Evolutionary conservation across 306 rosid genomes (phyloP), one percentile per base, ranked within the genome.

Genomic region (Vigna unguiculata): DNA sequence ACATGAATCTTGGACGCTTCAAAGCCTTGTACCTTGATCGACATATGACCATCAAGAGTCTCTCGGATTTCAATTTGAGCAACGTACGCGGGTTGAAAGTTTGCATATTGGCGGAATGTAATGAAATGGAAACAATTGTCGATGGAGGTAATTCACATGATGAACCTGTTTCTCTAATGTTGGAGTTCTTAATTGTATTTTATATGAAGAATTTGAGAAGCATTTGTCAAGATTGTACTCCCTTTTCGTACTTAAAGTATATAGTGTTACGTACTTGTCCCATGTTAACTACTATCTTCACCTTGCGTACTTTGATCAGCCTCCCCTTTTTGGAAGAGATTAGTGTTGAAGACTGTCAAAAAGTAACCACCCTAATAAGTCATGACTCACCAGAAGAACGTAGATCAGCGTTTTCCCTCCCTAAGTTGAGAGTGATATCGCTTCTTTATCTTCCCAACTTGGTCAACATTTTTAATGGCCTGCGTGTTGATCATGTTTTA

Each of bases 141-240:
- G 54, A 22, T 12, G 60, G 32, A 53, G 34, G 52, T 11, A 0
- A 17, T 9, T 24, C 12, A 48, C 4, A 0, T 6, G 2, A 0
- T 5, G 14, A 3, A 0, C 3, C 0, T 28, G 3, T 1, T 4
- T 65, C 16, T 21, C 46, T 8, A 16, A 10, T 2, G 19, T 71
- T 81, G 46, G 15, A 43, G n/a, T 9, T 12, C 16, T 55, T 63
- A 41, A 53, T 24, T 21, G 69, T 71, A 69, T 82, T 41, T 2
- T 74, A 77, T 52, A 82, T 82, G 85, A 82, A 77, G 76, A 82
- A 58, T 30, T 67, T 78, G 40, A 66, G 73, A 51, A 71, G 83
- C 47, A 67, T 83, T 0, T 71, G 71, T 2, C 51, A 59, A 43
- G 79, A 79, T 4, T 1, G 20, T 15, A 0, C 0, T 1, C 2